Evolutionary conservation across 768 basidiomycete species (phyloP), one percentile per base, ranked within the genome.

Genomic region (Lactarius sanguifluus): DNA sequence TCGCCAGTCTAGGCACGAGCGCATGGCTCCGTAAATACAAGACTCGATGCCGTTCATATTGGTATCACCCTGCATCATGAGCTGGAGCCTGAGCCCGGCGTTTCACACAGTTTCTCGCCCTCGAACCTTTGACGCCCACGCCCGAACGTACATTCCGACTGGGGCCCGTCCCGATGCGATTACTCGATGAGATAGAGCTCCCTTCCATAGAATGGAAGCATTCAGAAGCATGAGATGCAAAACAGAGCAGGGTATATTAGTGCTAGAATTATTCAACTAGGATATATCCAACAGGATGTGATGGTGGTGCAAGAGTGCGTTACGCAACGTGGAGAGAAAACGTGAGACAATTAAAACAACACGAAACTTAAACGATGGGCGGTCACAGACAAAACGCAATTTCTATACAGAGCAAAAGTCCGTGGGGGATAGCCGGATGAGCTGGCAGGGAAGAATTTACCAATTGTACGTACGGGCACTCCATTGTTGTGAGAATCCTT

Each of bases 191-290:
- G 41, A 67, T 59, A 55, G 30, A 12, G 52, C 25, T 55, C 6
- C 50, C 66, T 67, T 67, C 66, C 62, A 67, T 56, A 55, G 25
- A 30, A 64, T 57, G 57, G 65, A 66, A 66, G 61, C 36, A 3
- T 55, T 32, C 40, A 59, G 62, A 67, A 64, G 62, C 57, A 64
- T 62, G 66, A 59, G 54, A 47, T 59, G 61, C 34, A 30, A 54
- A 64, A 52, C 67, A 59, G 55, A 58, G 67, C 47, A 59, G 68
- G 68, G 68, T 69, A 69, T 69, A 69, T 69, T 69, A 69, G 61
- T 67, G 68, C 45, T 69, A 67, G 61, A 67, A 62, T 62, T 63
- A 69, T 67, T 67, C 65, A 66, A 66, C 47, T 69, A 69, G 57
- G 65, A 59, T 69, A 69, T 69, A 67, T 66, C 64, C 65, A 67